Base-by-base conservation (phyloP, 1,284 basidiomycete genomes). In the Lignosus rhinocerotis region DNA sequence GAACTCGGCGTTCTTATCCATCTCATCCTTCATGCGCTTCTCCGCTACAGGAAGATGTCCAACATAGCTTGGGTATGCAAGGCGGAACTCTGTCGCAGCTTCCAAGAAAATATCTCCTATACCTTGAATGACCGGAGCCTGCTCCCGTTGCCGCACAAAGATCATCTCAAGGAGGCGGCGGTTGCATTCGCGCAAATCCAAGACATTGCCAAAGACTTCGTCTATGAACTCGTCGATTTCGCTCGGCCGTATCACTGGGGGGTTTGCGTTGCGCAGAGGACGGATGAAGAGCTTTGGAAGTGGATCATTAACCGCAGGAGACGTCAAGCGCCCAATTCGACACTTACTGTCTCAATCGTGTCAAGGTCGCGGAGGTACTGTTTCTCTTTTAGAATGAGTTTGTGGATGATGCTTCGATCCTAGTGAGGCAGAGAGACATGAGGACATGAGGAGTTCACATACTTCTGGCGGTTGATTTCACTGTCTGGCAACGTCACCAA, bases 61-160 rank as follows among this genome's bases (percentile, higher is more conserved):
- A 21, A 95, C 85, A 66, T 98, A 98, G 12, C 82, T 80, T 0
- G 93, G 92, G 73, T 99, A 99, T 3, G 88, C 86, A 8, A 86
- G 78, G 36, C 91, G 83, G 78, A 98, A 98, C 68, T 96, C 92
- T 1, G 92, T 88, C 0, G 94, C 94, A 0, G 93, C 90, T 16
- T 88, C 85, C 50, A 98, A 77, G 69, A 98, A 93, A 53, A 98
- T 86, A 70, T 98, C 95, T 0, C 96, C 96, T 46, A 98, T 91
- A 46, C 82, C 82, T 61, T 90, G 85, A 43, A 98, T 89, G 49
- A 98, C 81, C 0, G 93, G 92, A 16, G 82, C 82, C 67, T 96
- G 88, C 72, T 98, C 95, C 47, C 93, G 82, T 70, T 98, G 93
- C 30, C 95, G 85, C 21, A 95, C 88, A 55, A 90, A 87, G 76